Conservation (phyloP, 176 grass and related monocot genomes). For the Bromus sterilis region DNA sequence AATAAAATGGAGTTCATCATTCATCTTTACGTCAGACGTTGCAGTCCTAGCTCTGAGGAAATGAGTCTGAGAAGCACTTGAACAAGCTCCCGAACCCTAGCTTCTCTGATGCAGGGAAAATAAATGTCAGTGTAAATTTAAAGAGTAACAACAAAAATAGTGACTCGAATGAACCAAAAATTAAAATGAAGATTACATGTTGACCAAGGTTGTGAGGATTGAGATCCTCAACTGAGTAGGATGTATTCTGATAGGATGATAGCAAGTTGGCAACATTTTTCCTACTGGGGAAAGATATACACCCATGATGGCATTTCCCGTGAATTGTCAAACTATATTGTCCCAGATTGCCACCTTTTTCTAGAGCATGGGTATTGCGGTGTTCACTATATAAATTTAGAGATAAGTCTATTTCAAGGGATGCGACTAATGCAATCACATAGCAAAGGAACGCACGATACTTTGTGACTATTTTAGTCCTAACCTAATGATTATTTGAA, state of each 20-base stretch:
- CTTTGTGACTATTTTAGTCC: neutral
- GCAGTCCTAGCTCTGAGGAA: slow-evolving; percentile 64
- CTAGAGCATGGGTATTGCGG: neutral
- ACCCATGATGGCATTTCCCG: neutral
- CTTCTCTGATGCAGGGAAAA: slow-evolving; percentile 48
- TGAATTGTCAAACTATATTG: neutral
- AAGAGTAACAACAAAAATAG: neutral
- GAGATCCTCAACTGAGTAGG: neutral
- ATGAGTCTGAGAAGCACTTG: slow-evolving; percentile 76
- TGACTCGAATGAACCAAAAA: neutral
- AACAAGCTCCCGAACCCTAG: slow-evolving; percentile 85
- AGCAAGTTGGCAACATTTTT: neutral
- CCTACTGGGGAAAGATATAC: neutral
- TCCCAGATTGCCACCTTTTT: neutral
- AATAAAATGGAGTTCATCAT: slow-evolving; percentile 14
- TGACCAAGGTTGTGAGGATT: neutral
- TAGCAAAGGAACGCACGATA: neutral
- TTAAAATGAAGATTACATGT: neutral
- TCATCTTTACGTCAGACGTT: slow-evolving; percentile 49
- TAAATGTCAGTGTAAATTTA: slow-evolving; percentile 15
- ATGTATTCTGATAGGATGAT: neutral
- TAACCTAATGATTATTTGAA: neutral
- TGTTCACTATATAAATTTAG: neutral
- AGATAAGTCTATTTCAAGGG: neutral
- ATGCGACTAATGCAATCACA: neutral